Evolutionary conservation across 2,329 filamentous ascomycete species (phyloP).

Genomic region (Diaporthe sp.): DNA sequence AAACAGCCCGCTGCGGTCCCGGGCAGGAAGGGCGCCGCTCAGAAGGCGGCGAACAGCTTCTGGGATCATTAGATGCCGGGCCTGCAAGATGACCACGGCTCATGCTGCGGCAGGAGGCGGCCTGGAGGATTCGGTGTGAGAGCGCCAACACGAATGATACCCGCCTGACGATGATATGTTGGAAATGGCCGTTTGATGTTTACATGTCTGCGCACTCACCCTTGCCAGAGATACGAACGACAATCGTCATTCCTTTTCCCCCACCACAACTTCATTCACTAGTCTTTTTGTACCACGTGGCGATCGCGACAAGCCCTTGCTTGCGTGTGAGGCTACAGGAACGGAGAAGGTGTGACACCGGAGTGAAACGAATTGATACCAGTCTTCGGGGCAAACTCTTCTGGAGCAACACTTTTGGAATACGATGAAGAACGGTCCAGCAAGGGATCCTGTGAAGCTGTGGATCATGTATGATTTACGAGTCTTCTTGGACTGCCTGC

Average conservation of each 20-base stretch:
- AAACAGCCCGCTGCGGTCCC: constrained; percentile 53
- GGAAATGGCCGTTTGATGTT: constrained; percentile 52
- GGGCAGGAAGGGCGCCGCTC: constrained; percentile 56
- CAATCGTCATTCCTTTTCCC: not conserved
- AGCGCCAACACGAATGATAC: constrained; percentile 5
- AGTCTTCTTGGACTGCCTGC: not conserved
- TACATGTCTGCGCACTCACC: constrained; percentile 43
- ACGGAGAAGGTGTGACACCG: not conserved
- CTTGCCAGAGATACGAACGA: not conserved
- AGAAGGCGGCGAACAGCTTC: constrained; percentile 55
- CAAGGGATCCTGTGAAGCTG: not conserved
- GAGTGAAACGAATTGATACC: constrained; percentile 32
- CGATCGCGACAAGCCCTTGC: not conserved
- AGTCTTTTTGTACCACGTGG: not conserved
- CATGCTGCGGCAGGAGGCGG: constrained; percentile 20
- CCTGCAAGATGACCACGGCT: constrained; percentile 2
- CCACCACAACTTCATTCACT: not conserved
- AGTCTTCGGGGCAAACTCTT: not conserved
- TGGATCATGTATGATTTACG: not conserved
- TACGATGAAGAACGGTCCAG: not conserved
- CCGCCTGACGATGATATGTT: constrained; percentile 43
- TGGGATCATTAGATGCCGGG: constrained; percentile 61
- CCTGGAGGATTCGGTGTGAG: constrained; percentile 19
- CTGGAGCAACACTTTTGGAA: constrained; percentile 6
- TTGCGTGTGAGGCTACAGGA: not conserved